Base-by-base conservation (phyloP, 352 stramenopile genomes). In the Globisporangium recalcitrans region DNA sequence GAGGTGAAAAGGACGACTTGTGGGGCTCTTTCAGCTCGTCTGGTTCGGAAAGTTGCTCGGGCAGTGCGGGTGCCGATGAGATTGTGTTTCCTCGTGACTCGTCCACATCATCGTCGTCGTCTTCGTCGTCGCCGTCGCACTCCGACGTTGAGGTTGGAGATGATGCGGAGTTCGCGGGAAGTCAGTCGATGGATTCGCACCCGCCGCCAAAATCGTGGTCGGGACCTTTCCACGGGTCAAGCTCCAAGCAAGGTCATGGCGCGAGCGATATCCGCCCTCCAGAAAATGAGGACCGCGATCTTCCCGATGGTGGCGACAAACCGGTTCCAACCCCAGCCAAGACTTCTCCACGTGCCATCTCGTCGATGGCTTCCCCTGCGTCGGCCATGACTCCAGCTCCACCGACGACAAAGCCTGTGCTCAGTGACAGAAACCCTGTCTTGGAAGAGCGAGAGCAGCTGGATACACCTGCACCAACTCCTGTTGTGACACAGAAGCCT, bases 1-100 rank as follows among this genome's bases (percentile, higher is more conserved):
- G 34, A n/a, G 27, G 27, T 11, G 24, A 44, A 31, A 31, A 62
- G 24, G 16, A 48, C 46, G 31, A 36, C 4, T 21, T 46, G 19
- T 31, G 57, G 27, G 55, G 58, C 31, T 51, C 26, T 2, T 60
- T 40, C 32, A 36, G 52, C 16, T 61, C 60, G 22, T 49, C 49
- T 3, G 38, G 38, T 26, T 40, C 52, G 2, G 27, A 32, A 22
- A 65, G 51, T 13, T 29, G 51, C 21, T 55, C 60, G 7, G 60
- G 49, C 19, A 60, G 49, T 5, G 26, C 7, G 14, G 27, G 16
- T 1, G 32, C 1, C 19, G 40, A 58, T 36, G 49, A 63, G 32
- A 63, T 63, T 32, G 42, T 16, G 22, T 63, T 63, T 48, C 32
- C 52, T 2, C 13, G 14, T 16, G 52, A 32, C 7, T 26, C 52